Percentiles rank a stretch among this genome's conserved stretches.
Conservation (phyloP, 2,329 filamentous ascomycete genomes). For the Talaromyces piceae region DNA sequence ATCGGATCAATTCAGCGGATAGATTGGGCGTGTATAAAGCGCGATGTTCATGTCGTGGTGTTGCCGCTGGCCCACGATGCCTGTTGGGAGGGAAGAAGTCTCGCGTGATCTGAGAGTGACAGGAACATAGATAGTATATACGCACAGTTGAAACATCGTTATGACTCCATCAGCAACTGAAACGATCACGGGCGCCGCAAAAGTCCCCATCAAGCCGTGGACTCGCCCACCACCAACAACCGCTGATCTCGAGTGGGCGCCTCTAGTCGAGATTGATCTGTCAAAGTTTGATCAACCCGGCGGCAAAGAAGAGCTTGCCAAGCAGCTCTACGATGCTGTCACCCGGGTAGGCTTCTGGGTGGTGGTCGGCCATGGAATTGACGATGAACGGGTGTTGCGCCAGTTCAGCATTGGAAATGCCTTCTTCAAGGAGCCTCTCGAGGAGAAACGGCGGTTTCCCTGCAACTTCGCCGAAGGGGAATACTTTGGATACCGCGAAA, state of each 20-base stretch:
- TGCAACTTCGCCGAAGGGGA: conserved; percentile 19
- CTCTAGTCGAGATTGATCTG: conserved; percentile 50
- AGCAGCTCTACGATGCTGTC: conserved; percentile 45
- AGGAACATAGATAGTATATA: too few relatives aligned
- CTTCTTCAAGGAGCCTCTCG: conserved; percentile 46
- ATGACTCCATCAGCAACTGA: conserved; percentile 19
- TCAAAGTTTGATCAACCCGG: conserved; percentile 45
- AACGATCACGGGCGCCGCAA: conserved; percentile 6
- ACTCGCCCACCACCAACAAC: conserved; percentile 18
- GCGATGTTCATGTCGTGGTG: background rate
- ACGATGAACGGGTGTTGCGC: conserved; percentile 47
- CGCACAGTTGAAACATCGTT: background rate
- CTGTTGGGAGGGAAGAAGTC: background rate
- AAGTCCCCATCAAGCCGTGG: conserved; percentile 19
- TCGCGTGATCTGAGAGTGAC: background rate
- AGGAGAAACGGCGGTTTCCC: conserved; percentile 47
- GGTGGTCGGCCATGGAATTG: conserved; percentile 36
- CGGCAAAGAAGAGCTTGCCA: conserved; percentile 43
- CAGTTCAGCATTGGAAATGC: conserved; percentile 52
- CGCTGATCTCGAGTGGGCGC: conserved; percentile 43
- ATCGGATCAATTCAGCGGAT: background rate
- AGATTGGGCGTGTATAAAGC: background rate
- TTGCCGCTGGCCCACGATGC: background rate
- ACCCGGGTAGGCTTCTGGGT: conserved; percentile 25
- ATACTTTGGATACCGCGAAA: conserved; percentile 28